Conservation (phyloP, 306 rosid species). For the Coriaria nepalensis region DNA sequence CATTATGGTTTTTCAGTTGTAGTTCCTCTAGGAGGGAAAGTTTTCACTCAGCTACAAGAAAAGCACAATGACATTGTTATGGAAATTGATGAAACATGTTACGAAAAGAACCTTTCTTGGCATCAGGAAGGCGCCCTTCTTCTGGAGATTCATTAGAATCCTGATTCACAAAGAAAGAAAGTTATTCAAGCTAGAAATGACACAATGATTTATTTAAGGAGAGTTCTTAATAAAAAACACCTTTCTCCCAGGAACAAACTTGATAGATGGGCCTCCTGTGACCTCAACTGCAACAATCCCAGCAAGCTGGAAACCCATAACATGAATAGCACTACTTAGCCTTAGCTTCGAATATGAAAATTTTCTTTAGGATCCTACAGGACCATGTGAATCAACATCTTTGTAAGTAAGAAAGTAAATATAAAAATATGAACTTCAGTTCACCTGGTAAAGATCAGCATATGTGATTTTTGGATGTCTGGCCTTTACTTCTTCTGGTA, state of each 20-base stretch:
- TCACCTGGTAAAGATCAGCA: constrained; percentile 81
- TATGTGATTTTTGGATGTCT: constrained; percentile 51
- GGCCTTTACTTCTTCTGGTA: constrained; percentile 56
- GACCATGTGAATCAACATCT: not conserved
- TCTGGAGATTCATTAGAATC: constrained; percentile 39
- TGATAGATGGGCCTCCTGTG: constrained; percentile 78
- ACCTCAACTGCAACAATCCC: constrained; percentile 86
- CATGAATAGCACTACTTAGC: constrained; percentile 1
- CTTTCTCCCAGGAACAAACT: constrained; percentile 74
- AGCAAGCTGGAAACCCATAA: constrained; percentile 51
- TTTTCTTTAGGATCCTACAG: not conserved
- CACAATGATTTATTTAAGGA: too few species aligned
- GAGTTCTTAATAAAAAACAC: too few species aligned
- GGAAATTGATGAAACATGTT: too few species aligned
- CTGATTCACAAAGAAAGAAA: constrained; percentile 23
- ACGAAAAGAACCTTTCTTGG: constrained; percentile 36
- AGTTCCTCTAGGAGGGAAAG: too few species aligned
- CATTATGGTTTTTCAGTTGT: too few species aligned
- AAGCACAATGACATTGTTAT: too few species aligned
- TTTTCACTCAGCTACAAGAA: too few species aligned
- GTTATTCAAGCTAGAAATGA: constrained; percentile 8
- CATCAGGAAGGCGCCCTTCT: constrained; percentile 91
- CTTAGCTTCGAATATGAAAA: not conserved
- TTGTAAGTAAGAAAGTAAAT: not conserved
- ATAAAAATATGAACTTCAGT: not conserved